Evolutionary conservation across 2,329 filamentous ascomycete species (phyloP).

Genomic region (Sporothrix dimorphospora): DNA sequence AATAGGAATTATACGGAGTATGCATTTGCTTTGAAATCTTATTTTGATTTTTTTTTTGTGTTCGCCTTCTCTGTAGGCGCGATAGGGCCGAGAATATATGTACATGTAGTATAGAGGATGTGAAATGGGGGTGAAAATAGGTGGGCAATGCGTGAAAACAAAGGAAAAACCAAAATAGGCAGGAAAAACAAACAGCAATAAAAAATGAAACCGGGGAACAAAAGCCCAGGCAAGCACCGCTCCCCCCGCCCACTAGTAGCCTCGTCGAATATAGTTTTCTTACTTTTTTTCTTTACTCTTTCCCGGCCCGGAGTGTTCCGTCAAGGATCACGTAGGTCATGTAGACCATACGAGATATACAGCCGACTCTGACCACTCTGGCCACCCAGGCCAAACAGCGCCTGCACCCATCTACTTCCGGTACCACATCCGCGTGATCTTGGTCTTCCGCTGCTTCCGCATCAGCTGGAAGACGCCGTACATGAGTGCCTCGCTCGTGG

Average conservation of each 20-base stretch:
- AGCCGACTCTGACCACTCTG: no score
- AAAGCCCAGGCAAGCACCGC: neutral
- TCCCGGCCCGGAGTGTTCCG: no score
- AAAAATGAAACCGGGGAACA: neutral
- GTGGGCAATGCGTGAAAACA: neutral
- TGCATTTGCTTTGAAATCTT: neutral
- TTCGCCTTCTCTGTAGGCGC: conserved; percentile 9
- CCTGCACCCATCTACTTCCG: conserved; percentile 44
- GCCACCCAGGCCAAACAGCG: no score
- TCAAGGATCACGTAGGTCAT: no score
- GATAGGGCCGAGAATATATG: conserved; percentile 26
- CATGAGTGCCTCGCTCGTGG: conserved; percentile 52
- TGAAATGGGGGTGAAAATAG: neutral
- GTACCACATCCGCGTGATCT: conserved; percentile 55
- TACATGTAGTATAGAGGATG: conserved; percentile 15
- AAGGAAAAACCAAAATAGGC: neutral
- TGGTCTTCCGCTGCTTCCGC: conserved; percentile 65
- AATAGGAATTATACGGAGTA: neutral
- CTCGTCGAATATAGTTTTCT: neutral
- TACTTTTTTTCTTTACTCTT: neutral
- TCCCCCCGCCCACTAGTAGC: neutral
- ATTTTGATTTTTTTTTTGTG: conserved; percentile 17
- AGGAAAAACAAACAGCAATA: neutral
- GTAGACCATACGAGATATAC: neutral
- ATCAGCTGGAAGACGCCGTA: conserved; percentile 68